Percentiles rank a stretch among this genome's conserved stretches.
These are phyloP conservation scores for Nigrospora sphaerica DNA, from an alignment of 2,329 filamentous ascomycete genomes.

Conservation along the genomic window DNA sequence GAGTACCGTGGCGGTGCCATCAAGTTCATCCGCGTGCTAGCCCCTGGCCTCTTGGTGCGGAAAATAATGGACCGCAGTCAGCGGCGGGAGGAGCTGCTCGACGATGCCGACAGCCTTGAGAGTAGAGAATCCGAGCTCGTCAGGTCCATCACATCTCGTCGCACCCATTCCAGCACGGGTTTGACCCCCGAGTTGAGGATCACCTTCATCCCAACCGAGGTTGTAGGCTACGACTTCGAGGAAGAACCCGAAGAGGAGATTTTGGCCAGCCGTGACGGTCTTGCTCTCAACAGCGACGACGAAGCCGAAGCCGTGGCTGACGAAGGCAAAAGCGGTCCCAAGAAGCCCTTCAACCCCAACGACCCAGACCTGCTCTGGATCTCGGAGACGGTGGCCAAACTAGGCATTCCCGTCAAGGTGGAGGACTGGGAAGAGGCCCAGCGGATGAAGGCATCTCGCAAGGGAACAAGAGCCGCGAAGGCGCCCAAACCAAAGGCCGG, in stretches of 20 bases:
- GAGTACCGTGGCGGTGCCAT: conserved; percentile 67
- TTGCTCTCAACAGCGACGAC: conserved; percentile 60
- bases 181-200: conserved; percentile 70
- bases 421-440: conserved; percentile 52
- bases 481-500: conserved; percentile 12
- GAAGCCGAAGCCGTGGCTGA: conserved; percentile 40
- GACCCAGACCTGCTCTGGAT: conserved; percentile 63
- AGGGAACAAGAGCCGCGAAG: conserved; percentile 12
- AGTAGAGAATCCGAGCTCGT: conserved; percentile 48
- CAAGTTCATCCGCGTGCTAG: conserved; percentile 76
- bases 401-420: conserved; percentile 59
- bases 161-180: conserved; percentile 69
- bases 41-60: conserved; percentile 65
- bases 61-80: conserved; percentile 39
- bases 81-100: conserved; percentile 15
- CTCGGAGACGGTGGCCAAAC: conserved; percentile 53
- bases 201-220: conserved; percentile 65
- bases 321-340: conserved; percentile 19
- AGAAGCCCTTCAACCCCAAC: conserved; percentile 55
- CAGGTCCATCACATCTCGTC: conserved; percentile 57
- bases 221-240: conserved; percentile 72
- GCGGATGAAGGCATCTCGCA: conserved; percentile 19
- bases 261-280: conserved; percentile 40
- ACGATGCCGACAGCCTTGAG: conserved; percentile 26
- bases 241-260: conserved; percentile 60